Base-by-base conservation (phyloP, 2,329 filamentous ascomycete genomes). In the Colletotrichum sp. region DNA sequence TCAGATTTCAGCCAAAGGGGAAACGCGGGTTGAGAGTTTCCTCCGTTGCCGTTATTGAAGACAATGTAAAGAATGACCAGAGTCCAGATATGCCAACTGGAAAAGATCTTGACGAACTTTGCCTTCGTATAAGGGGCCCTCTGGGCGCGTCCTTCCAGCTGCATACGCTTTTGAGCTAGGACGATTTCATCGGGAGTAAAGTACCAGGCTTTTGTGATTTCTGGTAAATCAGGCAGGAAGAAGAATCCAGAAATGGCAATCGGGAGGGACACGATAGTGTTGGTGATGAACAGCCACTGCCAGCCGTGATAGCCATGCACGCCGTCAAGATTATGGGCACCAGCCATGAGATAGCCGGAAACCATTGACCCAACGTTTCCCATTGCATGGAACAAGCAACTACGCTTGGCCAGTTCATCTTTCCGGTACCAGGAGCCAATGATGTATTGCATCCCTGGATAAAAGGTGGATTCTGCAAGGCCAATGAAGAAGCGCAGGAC, bases 31-130 rank as follows among this genome's bases (percentile, higher is more conserved):
- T 86, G 79, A 28, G 83, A 84, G 3, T 78, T 80, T 0, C 83
- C 84, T 4, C 88, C 85, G 0, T 90, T 83, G 1, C 89, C 79
- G 1, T 89, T 90, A 55, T 92, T 92, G 68, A 87, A 87, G 8
- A 85, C 81, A 26, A 85, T 80, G 65, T 86, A 85, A 7, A 87
- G 79, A 2, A 84, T 77, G 1, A 83, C 82, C n/a, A 85, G 78
- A 8, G 80, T 80, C 78, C 82, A 86, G 4, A 86, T 82, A 67
- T 85, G 84, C 85, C 85, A 86, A 8, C 89, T 90, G 0, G 87
- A 86, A 72, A 93, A 90, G 21, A 94, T 93, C 78, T 89, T 90
- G 81, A 87, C 87, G 62, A 93, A 80, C 82, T 92, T 93, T 83
- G 80, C 79, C 68, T 81, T 81, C 0, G 84, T 87, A 73, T 83